Base-by-base conservation (phyloP, 1,284 basidiomycete species). In the Lignosus rhinocerotis region DNA sequence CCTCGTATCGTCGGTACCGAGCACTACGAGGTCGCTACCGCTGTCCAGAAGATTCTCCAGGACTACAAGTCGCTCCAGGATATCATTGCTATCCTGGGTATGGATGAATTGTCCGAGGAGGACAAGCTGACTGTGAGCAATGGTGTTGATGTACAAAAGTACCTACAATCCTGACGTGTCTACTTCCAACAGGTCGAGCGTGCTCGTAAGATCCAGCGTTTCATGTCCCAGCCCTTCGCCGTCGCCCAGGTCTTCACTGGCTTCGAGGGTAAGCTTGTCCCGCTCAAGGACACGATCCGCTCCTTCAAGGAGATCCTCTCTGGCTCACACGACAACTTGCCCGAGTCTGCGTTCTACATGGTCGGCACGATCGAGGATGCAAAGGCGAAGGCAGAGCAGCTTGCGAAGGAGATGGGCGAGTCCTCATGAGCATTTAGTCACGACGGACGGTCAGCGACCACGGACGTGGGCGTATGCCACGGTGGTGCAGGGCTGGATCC, bases 141-240 rank as follows among this genome's bases (percentile, higher is more conserved):
- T 25, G 25, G 4, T 25, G 25, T 25, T 25, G 4, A 25, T 4
- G 25, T 25, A 25, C 25, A 25, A 2, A 25, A 25, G 25, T 4
- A 25, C 25, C 25, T 2, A 25, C 4, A 2, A 4, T 25, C 25
- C 42, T 14, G 12, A 49, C 42, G 45, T 58, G 16, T 41, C 45
- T 5, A 50, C 38, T 56, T 5, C 34, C 31, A 51, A n/a, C 60
- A 90, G 87, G 88, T 91, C 74, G 88, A 93, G 78, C 91, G 92
- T 76, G 90, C 91, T 62, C 90, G 90, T 77, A 93, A 93, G 80
- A 93, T 93, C 69, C 91, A 93, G 76, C 90, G 92, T 85, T 97
- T 97, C 92, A 97, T 98, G 96, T 97, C 94, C 68, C 95, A 99
- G 82, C 96, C 96, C 64, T 99, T 98, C 93, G 92, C 94, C 74